Evolutionary conservation across 306 rosid genomes (phyloP).

Genomic region (Prinsepia uniflora): DNA sequence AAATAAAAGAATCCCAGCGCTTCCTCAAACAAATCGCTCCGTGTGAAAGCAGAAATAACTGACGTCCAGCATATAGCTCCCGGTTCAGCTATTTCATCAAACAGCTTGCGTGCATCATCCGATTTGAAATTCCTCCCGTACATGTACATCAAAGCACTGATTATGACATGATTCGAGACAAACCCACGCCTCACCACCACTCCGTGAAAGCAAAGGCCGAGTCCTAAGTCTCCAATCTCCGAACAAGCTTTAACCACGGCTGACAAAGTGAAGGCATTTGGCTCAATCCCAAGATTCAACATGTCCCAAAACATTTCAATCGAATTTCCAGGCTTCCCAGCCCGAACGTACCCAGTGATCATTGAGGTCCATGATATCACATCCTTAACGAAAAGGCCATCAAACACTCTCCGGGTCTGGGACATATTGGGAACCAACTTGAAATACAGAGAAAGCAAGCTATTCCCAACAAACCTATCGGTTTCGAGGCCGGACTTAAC

Average conservation of each 20-base stretch:
- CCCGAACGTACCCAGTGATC: constrained; percentile 55
- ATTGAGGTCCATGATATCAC: constrained; percentile 83
- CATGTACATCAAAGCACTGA: constrained; percentile 64
- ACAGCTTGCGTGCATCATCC: constrained; percentile 48
- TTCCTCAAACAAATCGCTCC: constrained; percentile 58
- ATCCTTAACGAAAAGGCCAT: constrained; percentile 51
- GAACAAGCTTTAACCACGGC: constrained; percentile 70
- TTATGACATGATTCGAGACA: constrained; percentile 39
- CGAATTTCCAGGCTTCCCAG: constrained; percentile 36
- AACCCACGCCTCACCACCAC: constrained; percentile 54
- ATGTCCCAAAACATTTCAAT: constrained; percentile 49
- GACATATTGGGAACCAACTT: constrained; percentile 45
- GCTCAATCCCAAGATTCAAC: constrained; percentile 42
- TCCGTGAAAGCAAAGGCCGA: constrained; percentile 58
- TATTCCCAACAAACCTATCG: constrained; percentile 76
- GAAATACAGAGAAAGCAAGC: constrained; percentile 68
- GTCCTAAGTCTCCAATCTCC: constrained; percentile 31
- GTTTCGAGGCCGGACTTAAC: constrained; percentile 63
- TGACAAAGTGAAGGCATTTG: constrained; percentile 72
- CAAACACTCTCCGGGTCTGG: constrained; percentile 54
- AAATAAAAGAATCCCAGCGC: constrained; percentile 48
- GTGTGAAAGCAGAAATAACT: constrained; percentile 51
- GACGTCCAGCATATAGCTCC: constrained; percentile 74
- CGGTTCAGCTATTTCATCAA: constrained; percentile 58
- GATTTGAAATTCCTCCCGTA: constrained; percentile 51